Percentiles rank a stretch among this genome's conserved stretches.
Conservation (phyloP, 169 alveolate species). For the Theileria sp. region DNA sequence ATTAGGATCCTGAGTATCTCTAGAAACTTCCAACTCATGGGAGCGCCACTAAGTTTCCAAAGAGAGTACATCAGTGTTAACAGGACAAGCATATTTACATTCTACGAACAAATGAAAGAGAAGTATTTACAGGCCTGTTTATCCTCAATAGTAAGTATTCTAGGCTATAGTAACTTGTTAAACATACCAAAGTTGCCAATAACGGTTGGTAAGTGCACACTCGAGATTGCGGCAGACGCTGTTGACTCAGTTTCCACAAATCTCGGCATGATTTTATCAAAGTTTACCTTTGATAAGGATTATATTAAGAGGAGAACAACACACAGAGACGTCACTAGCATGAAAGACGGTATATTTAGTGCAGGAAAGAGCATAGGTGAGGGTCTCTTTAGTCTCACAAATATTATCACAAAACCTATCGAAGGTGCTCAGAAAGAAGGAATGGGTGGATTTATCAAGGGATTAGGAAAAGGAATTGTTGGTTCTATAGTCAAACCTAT, state of each 20-base stretch:
- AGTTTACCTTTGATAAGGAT: slow-evolving; percentile 86
- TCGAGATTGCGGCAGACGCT: slow-evolving; percentile 85
- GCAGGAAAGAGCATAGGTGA: slow-evolving; percentile 86
- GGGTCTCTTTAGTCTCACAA: slow-evolving; percentile 84
- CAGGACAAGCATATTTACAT: slow-evolving; percentile 76
- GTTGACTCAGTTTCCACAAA: slow-evolving; percentile 85
- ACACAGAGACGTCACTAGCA: slow-evolving; percentile 66
- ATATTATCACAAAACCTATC: slow-evolving; percentile 86
- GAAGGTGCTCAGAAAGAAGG: slow-evolving; percentile 90
- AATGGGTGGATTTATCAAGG: slow-evolving; percentile 85
- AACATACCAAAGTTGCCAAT: slow-evolving; percentile 86
- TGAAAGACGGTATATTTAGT: slow-evolving; percentile 81
- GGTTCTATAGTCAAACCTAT: slow-evolving; percentile 89
- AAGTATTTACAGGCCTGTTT: slow-evolving; percentile 76
- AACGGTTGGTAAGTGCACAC: slow-evolving; percentile 83
- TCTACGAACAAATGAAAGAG: slow-evolving; percentile 77
- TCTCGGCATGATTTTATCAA: slow-evolving; percentile 80
- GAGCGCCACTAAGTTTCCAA: slow-evolving; percentile 82
- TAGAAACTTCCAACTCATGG: slow-evolving; percentile 73
- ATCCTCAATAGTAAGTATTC: slow-evolving; percentile 77
- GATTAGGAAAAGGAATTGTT: slow-evolving; percentile 88
- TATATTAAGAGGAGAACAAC: slow-evolving; percentile 85
- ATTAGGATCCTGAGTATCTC: slow-evolving; percentile 75
- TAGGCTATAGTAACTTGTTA: slow-evolving; percentile 86
- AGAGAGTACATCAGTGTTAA: slow-evolving; percentile 74